Percentiles rank a stretch among this genome's conserved stretches.
phyloP scores from a whole-genome alignment of 371 early-diverging fungal species.

The Apophysomyces ossiformis region DNA sequence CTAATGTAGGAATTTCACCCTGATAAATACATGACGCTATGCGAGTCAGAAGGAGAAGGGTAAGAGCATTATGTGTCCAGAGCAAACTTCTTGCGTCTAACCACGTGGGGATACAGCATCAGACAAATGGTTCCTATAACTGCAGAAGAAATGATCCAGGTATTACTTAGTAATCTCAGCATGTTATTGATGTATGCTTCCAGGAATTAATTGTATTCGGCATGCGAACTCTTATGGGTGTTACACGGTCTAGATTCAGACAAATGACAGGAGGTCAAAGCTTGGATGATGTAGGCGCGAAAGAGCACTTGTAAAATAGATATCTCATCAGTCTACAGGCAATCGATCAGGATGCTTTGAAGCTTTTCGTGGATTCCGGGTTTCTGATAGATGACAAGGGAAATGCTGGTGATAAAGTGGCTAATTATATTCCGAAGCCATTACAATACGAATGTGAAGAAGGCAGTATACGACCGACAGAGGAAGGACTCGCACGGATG shows the following conservation, averaged over 20 bases:
- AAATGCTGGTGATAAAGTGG: neutral
- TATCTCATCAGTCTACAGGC: constrained; percentile 17
- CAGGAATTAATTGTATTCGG: constrained; percentile 75
- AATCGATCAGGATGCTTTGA: constrained; percentile 31
- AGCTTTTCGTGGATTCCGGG: constrained; percentile 24
- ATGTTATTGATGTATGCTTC: neutral
- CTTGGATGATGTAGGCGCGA: constrained; percentile 26
- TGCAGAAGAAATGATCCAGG: constrained; percentile 21
- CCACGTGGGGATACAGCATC: constrained; percentile 18
- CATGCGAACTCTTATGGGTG: constrained; percentile 67
- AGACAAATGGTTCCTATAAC: constrained; percentile 30
- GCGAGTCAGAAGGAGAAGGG: constrained; percentile 70
- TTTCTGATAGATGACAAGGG: constrained; percentile 32
- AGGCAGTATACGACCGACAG: constrained; percentile 47
- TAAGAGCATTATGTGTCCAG: constrained; percentile 18
- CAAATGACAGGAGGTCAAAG: constrained; percentile 29
- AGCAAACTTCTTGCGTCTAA: neutral
- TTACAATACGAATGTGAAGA: constrained; percentile 21
- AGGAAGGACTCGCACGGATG: constrained; percentile 42
- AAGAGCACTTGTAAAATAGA: neutral
- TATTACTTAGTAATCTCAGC: neutral
- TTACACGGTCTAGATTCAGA: constrained; percentile 45
- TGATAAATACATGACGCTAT: constrained; percentile 63
- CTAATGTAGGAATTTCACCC: constrained; percentile 57
- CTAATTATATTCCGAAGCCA: constrained; percentile 24